Percentiles rank a stretch among this genome's conserved stretches.
Conservation (phyloP, 148 eudicot genomes). For the Polygonum aviculare region DNA sequence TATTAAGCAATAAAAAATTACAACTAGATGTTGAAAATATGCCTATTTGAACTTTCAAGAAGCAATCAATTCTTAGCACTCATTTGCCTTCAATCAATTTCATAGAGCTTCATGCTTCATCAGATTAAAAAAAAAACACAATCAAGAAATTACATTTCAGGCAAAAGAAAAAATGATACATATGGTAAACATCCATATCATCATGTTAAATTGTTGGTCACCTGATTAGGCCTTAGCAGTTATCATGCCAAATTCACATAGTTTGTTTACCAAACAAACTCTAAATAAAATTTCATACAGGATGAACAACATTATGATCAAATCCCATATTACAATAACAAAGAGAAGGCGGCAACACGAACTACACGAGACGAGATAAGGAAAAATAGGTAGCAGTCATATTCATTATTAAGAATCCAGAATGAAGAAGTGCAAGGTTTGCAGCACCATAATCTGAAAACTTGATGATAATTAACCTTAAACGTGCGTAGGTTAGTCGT, state of each 20-base stretch:
- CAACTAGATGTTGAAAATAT: too few relatives aligned
- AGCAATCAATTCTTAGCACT: too few relatives aligned
- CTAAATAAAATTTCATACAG: neutral
- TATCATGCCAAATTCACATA: too few relatives aligned
- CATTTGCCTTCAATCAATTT: too few relatives aligned
- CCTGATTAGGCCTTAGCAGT: too few relatives aligned
- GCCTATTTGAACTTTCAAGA: too few relatives aligned
- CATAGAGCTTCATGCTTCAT: neutral
- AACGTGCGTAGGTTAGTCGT: neutral
- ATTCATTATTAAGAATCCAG: neutral
- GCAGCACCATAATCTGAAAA: neutral
- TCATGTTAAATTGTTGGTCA: too few relatives aligned
- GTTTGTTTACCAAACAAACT: neutral
- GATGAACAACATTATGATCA: neutral
- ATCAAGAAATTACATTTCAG: too few relatives aligned
- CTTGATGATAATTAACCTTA: neutral
- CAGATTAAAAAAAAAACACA: neutral
- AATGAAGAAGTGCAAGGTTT: neutral
- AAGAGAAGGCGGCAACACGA: neutral
- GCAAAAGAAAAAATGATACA: too few relatives aligned
- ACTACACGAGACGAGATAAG: neutral
- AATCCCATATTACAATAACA: neutral
- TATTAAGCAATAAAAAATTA: too few relatives aligned
- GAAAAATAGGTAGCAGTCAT: neutral
- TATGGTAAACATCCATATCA: too few relatives aligned